A percentile compares a stretch with the other conserved stretches of the same genome.
These are phyloP conservation scores for Trichoderma virens DNA, from an alignment of 495 filamentous ascomycete species.

Conservation along the genomic window DNA sequence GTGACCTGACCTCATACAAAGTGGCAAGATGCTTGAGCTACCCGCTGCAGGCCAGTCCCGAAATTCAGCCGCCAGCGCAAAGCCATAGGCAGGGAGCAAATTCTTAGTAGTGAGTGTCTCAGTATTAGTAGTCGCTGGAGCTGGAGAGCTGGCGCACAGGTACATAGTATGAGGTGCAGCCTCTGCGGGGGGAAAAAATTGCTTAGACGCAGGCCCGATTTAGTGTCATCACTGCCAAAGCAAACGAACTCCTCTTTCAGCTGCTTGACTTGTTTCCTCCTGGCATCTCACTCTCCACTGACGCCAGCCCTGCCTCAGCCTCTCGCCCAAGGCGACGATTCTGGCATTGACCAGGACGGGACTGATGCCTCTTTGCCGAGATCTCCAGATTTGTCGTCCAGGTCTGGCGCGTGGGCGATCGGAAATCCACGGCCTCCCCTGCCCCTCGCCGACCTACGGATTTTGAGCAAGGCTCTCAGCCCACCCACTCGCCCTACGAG, in stretches of 20 bases:
- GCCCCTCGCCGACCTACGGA: constrained; percentile 8
- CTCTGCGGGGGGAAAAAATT: constrained; percentile 9
- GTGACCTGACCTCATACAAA: no score
- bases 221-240: not conserved
- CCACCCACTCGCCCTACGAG: no score
- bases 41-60: no score
- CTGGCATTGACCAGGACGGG: constrained; percentile 2
- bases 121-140: not conserved
- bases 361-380: constrained; percentile 3
- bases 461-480: not conserved
- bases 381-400: constrained; percentile 9
- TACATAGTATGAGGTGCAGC: not conserved
- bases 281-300: not conserved
- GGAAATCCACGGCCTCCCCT: constrained; percentile 6
- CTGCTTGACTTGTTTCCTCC: no score
- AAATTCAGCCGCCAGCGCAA: no score
- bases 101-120: no score
- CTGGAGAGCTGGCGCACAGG: not conserved
- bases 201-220: not conserved
- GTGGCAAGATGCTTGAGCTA: no score
- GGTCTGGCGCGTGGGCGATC: constrained; percentile 9
- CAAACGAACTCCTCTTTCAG: not conserved
- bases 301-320: not conserved
- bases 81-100: no score
- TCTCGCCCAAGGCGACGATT: constrained; percentile 1